These are phyloP conservation scores for Arabidopsis hybrid DNA, from an alignment of 441 rosid genomes.

Conservation along the genomic window DNA sequence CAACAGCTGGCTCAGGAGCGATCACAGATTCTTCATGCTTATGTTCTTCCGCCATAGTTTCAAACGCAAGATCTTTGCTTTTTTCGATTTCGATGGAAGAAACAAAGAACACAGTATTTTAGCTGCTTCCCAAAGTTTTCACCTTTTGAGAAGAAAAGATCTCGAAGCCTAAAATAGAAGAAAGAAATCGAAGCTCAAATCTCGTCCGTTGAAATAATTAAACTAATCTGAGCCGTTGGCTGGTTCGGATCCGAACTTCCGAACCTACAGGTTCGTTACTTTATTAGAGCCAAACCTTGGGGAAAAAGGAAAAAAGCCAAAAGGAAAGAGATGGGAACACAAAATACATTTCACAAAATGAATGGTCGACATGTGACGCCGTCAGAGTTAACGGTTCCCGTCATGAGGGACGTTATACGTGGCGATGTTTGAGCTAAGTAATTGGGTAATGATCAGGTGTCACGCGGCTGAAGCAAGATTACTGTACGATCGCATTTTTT, in stretches of 20 bases:
- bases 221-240: slow-evolving; percentile 47
- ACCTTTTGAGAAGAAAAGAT: slow-evolving; percentile 21
- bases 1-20: slow-evolving; percentile 50
- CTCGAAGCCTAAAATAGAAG: slow-evolving; percentile 40
- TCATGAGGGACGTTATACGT: slow-evolving; percentile 32
- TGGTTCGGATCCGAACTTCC: slow-evolving; percentile 45
- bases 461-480: slow-evolving; percentile 26
- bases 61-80: slow-evolving; percentile 28
- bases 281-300: slow-evolving; percentile 24
- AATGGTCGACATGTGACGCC: slow-evolving; percentile 33
- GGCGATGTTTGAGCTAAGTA: slow-evolving; percentile 34
- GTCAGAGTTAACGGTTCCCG: slow-evolving; percentile 40
- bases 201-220: slow-evolving; percentile 42
- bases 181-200: slow-evolving; percentile 14
- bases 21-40: slow-evolving; percentile 43
- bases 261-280: slow-evolving; percentile 42
- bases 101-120: slow-evolving; percentile 19
- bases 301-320: slow-evolving; percentile 8
- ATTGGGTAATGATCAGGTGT: slow-evolving; percentile 36
- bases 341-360: slow-evolving; percentile 7
- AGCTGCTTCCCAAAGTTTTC: slow-evolving; percentile 22
- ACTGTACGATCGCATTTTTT: neutral
- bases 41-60: slow-evolving; percentile 44
- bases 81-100: slow-evolving; percentile 16
- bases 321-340: slow-evolving; percentile 29